phyloP scores from a whole-genome alignment of 23 red algal species.

The Gracilaria domingensis region DNA sequence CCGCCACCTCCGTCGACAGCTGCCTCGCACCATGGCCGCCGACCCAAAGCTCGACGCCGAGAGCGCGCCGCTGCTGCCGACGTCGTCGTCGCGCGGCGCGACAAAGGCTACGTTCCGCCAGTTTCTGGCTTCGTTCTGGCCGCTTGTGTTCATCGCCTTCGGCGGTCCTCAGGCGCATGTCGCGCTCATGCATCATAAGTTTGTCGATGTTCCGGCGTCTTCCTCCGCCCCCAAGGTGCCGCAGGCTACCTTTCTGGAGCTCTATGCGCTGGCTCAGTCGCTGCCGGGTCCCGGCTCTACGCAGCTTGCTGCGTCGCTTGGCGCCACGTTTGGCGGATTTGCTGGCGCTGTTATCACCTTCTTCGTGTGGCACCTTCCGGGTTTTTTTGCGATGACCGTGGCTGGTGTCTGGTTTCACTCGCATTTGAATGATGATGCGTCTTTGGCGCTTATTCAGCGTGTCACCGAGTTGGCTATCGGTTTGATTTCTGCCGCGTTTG shows the following conservation, averaged over 20 bases:
- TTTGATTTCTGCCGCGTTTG: constrained; percentile 72
- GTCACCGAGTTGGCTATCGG: constrained; percentile 51
- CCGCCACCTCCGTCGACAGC: too few species aligned
- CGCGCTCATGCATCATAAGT: constrained; percentile 58
- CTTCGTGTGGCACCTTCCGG: constrained; percentile 72
- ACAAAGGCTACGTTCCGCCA: constrained; percentile 30
- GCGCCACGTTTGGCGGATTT: constrained; percentile 63
- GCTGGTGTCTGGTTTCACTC: constrained; percentile 66
- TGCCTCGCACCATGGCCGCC: background rate
- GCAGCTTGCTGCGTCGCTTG: constrained; percentile 66
- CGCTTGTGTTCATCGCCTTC: constrained; percentile 63
- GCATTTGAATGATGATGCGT: background rate
- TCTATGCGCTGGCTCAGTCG: constrained; percentile 65
- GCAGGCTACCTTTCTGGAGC: constrained; percentile 77
- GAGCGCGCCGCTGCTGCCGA: background rate
- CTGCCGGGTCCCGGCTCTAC: constrained; percentile 84
- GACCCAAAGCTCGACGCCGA: background rate
- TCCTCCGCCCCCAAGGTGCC: constrained; percentile 17
- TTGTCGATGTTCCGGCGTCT: background rate
- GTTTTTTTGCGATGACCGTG: constrained; percentile 42
- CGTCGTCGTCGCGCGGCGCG: background rate
- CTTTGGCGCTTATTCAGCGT: constrained; percentile 24
- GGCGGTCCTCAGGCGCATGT: constrained; percentile 86
- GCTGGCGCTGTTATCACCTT: constrained; percentile 56
- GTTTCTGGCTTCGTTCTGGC: constrained; percentile 54